Base-by-base conservation (phyloP, 2,329 filamentous ascomycete species). In the Alternaria angustiovoidea region DNA sequence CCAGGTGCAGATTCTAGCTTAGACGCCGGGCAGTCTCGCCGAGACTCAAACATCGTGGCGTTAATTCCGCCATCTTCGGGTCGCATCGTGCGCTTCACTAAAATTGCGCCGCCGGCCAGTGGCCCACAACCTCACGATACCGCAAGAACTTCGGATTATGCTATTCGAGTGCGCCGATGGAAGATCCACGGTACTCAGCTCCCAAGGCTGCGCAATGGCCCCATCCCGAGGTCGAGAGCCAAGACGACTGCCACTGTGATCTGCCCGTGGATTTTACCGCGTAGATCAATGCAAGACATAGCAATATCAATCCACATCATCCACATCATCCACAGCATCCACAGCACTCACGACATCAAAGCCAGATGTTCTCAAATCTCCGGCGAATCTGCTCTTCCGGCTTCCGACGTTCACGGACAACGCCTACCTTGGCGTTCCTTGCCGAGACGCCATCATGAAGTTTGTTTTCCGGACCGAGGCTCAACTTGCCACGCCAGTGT, bases 381-480 rank as follows among this genome's bases (percentile, higher is more conserved):
- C 32, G 30, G 26, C 46, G 20, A 57, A 41, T 44, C 39, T 52
- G 24, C 28, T 41, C 52, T 51, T 55, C 57, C 43, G 39, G 28
- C 46, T 51, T 44, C 57, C 51, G 46, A 32, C 18, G 28, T 28
- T 36, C 34, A 46, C 9, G 30, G 24, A 14, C 20, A 20, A 39
- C 22, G 49, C 32, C 22, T 20, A 18, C 36, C 34, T 41, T 32
- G 26, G 49, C 34, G 26, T 14, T 11, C 38, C 34, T 3, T n/a
- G 49, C 49, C 49, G 49, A 41, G 49, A 52, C 49, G 39, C n/a
- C 12, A 34, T 42, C 7, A 44, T 18, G 14, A 44, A 53, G 38
- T 43, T 53, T 53, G 51, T 53, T 44, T 43, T 32, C 11, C 54
- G 34, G 22, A 43, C 61, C 57, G 61, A 63, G 61, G 61, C 48